These are phyloP conservation scores for Sporothrix sp. DNA, from an alignment of 2,329 filamentous ascomycete genomes.

Conservation along the genomic window DNA sequence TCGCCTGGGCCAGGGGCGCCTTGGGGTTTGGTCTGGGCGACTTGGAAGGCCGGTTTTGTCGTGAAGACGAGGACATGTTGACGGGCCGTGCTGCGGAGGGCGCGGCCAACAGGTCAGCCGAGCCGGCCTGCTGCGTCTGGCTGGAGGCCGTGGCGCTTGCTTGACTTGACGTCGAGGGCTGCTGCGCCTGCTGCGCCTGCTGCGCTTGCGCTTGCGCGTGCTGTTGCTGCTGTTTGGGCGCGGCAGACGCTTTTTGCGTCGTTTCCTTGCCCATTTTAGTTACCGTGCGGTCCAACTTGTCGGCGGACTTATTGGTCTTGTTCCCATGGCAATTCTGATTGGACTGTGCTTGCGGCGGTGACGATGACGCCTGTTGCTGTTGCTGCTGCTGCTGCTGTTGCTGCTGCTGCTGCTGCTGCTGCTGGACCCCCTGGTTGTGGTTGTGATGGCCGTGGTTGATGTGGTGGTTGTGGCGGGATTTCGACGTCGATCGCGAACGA, in stretches of 20 bases:
- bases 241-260: slow-evolving; percentile 34
- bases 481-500: slow-evolving; percentile 50
- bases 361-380: slow-evolving; percentile 6
- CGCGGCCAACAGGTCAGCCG: slow-evolving; percentile 8
- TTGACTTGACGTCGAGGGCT: neutral
- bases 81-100: slow-evolving; percentile 1
- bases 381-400: slow-evolving; percentile 12
- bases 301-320: slow-evolving; percentile 45
- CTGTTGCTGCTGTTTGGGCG: slow-evolving; percentile 6
- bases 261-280: slow-evolving; percentile 48
- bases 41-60: slow-evolving; percentile 21
- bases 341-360: slow-evolving; percentile 9
- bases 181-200: neutral
- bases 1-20: slow-evolving; percentile 51
- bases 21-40: slow-evolving; percentile 21
- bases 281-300: slow-evolving; percentile 52
- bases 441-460: slow-evolving; percentile 9
- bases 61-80: slow-evolving; percentile 7
- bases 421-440: slow-evolving; percentile 22
- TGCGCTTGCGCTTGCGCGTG: slow-evolving; percentile 1
- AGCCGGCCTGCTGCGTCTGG: slow-evolving; percentile 2
- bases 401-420: slow-evolving; percentile 34
- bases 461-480: slow-evolving; percentile 46
- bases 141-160: too few relatives aligned
- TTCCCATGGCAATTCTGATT: slow-evolving; percentile 51